A percentile compares a stretch with the other conserved stretches of the same genome.
Conservation (phyloP, 2,329 filamentous ascomycete genomes). For the Botrytis hyacinthi region DNA sequence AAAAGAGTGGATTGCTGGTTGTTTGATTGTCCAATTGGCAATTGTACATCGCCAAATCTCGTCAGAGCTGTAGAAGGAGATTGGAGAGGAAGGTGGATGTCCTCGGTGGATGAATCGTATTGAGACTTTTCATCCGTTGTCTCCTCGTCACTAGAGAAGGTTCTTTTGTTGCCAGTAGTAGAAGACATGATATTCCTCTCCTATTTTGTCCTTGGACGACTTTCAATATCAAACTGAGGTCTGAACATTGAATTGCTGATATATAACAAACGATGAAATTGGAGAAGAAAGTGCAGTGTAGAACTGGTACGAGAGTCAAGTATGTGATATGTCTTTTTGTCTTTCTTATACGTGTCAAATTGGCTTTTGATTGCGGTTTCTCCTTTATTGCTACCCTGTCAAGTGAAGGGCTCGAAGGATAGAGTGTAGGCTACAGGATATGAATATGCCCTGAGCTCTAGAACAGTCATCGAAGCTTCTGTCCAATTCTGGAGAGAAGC, state of each 20-base stretch:
- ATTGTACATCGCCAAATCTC: conserved; percentile 19
- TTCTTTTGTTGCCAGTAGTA: background rate
- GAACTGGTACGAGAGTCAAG: background rate
- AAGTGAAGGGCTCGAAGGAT: background rate
- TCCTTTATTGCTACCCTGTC: background rate
- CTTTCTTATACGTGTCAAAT: background rate
- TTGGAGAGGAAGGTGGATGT: conserved; percentile 1
- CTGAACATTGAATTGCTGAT: conserved; percentile 16
- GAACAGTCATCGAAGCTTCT: conserved; percentile 19
- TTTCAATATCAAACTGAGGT: conserved; percentile 11
- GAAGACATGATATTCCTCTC: conserved; percentile 7
- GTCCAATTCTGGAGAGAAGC: conserved; percentile 7
- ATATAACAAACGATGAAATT: background rate
- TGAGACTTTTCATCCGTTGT: conserved; percentile 8
- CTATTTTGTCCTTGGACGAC: conserved; percentile 9
- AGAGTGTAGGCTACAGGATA: background rate
- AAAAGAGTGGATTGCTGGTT: conserved; percentile 33
- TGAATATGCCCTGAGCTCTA: conserved; percentile 9
- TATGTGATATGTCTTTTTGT: background rate
- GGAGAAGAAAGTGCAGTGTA: background rate
- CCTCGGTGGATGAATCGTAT: conserved; percentile 17
- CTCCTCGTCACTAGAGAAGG: background rate
- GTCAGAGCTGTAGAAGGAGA: conserved; percentile 19
- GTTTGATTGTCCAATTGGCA: conserved; percentile 25
- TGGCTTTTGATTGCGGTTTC: background rate